Evolutionary conservation across 345 rosid genomes (phyloP), one percentile per base, ranked within the genome.

Genomic region (Pelargonium nanum): DNA sequence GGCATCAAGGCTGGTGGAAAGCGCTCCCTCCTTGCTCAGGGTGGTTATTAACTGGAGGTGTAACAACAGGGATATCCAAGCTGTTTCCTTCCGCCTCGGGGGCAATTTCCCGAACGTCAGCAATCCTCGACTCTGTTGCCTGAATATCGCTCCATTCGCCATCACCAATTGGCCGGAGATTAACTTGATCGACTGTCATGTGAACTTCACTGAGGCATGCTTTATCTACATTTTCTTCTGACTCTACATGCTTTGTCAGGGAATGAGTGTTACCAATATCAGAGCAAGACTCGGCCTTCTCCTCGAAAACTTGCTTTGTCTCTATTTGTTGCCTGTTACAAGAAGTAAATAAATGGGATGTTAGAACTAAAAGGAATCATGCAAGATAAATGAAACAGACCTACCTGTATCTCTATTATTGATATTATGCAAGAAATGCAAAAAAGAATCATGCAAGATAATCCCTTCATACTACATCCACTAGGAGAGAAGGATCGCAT

Each of bases 121-220:
- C 79, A 67, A 84, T 73, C 58, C 83, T 75, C 23, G 87, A 73
- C 60, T 84, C 98, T n/a, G 94, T 84, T 74, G 97, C 86, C 74
- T 78, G 96, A 68, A 91, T 85, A 73, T 85, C 91, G 44, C 80
- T 87, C 97, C 96, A 84, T 67, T 82, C 80, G 65, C 77, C 78
- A 44, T 84, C 91, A 53, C 77, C 81, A 58, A 74, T 72, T 4
- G 87, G 76, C 70, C 58, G 81, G 70, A 66, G 69, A 65, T 72
- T 77, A n/a, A 71, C 77, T 69, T 84, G 78, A 30, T 91, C 81
- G 24, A 72, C 81, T 26, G 82, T 70, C 83, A 79, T 71, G 57
- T 75, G 80, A 62, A 85, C 83, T 10, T 77, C 77, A n/a, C 89
- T 85, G 19, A 87, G 70, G 66, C 98, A 92, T 54, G 88, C 91